Base-by-base conservation (phyloP, 2,329 filamentous ascomycete species). In the Aspergillus awamori region DNA sequence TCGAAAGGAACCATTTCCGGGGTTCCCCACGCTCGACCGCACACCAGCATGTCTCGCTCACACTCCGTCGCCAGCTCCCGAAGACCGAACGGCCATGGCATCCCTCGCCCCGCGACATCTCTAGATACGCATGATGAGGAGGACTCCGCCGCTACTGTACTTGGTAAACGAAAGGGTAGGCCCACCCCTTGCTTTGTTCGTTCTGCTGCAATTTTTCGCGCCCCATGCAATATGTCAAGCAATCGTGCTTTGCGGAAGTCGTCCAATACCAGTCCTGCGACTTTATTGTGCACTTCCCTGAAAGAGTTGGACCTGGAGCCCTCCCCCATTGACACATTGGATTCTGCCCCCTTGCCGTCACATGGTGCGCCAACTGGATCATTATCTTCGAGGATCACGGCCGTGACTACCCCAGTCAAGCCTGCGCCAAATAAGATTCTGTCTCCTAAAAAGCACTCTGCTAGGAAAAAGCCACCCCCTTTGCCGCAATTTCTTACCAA, bases 401-500 rank as follows among this genome's bases (percentile, higher is more conserved):
- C 52, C 22, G 26, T 65, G 33, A 61, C 58, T 56, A 80, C 65
- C 77, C 80, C 43, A 69, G 68, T 67, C 79, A 81, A 69, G 74
- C 75, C 66, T 60, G 83, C 62, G 63, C 61, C 58, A 60, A 20
- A 17, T 28, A 63, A 53, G 49, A 59, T 52, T 58, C 60, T 55
- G 24, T 54, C 69, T 59, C 67, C 70, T 59, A 60, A 63, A 57
- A 67, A 67, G 79, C 70, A 81, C 80, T 62, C 77, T 67, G 38
- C 55, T 17, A 67, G 60, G 58, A 74, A 67, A 72, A 76, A 66
- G 62, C 67, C 66, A 63, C 71, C 64, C 49, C 69, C 68, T 56
- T 59, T 84, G 66, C 75, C 74, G 13, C 70, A 74, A 1, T 93
- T 84, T 81, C 81, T 94, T 70, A 89, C 84, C 67, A 90, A 88